These are phyloP conservation scores for Sophora flavescens DNA, from an alignment of 306 rosid genomes.

Conservation along the genomic window DNA sequence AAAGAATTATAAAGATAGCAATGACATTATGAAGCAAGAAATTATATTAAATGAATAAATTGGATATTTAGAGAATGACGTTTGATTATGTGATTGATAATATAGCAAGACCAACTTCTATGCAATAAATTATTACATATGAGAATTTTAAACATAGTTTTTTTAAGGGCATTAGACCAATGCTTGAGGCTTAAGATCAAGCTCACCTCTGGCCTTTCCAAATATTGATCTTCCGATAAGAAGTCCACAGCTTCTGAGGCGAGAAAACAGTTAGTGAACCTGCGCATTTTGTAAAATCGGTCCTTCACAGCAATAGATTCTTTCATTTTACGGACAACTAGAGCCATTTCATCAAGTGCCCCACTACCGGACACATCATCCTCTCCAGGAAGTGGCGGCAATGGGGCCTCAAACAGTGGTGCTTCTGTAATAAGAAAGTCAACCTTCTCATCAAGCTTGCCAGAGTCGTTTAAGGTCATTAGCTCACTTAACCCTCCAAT, in stretches of 20 bases:
- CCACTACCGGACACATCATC: constrained; percentile 75
- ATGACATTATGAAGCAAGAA: constrained; percentile 35
- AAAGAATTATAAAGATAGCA: constrained; percentile 40
- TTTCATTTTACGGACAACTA: constrained; percentile 82
- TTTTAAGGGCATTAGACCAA: constrained; percentile 12
- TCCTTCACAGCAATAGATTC: constrained; percentile 76
- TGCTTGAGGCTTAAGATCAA: constrained; percentile 37
- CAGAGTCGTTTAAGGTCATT: constrained; percentile 69
- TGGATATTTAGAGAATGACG: background rate
- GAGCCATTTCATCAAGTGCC: constrained; percentile 77
- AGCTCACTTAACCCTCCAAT: constrained; percentile 86
- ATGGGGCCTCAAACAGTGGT: constrained; percentile 71
- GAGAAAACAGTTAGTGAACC: constrained; percentile 75
- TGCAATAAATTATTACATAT: constrained; percentile 12
- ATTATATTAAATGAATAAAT: constrained; percentile 1
- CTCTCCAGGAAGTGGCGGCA: constrained; percentile 92
- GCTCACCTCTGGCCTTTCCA: constrained; percentile 90
- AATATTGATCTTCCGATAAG: constrained; percentile 92
- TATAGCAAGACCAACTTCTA: constrained; percentile 1
- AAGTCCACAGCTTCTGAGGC: constrained; percentile 90
- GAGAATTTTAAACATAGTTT: constrained; percentile 8
- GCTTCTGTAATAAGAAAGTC: constrained; percentile 74
- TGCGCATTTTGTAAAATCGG: constrained; percentile 78
- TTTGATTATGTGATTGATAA: constrained; percentile 28
- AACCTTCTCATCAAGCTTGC: constrained; percentile 80